Conservation (phyloP, 78 protist genomes). For the Isochrysis galbana region DNA sequence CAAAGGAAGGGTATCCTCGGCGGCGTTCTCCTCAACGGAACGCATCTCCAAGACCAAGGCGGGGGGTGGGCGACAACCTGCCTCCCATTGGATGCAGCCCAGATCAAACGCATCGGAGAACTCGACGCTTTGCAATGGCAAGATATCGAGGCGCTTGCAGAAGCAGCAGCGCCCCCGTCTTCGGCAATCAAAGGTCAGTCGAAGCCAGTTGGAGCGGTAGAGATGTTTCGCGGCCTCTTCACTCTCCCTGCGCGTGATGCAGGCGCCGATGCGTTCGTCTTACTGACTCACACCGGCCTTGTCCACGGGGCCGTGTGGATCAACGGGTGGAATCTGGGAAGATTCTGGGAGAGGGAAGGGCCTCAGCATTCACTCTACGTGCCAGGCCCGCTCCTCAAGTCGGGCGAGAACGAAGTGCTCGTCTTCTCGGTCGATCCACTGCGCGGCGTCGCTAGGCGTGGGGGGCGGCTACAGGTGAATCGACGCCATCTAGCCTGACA, state of each 20-base stretch:
- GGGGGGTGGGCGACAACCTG: neutral
- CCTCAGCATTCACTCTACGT: conserved; percentile 21
- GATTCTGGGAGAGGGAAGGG: neutral
- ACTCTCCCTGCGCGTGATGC: neutral
- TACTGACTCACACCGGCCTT: neutral
- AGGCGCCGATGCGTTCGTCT: neutral
- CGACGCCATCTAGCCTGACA: no score
- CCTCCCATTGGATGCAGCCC: neutral
- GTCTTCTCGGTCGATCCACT: neutral
- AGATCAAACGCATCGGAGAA: neutral
- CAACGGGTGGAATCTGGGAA: neutral
- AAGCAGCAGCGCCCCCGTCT: neutral
- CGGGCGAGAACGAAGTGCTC: neutral
- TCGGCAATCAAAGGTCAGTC: neutral
- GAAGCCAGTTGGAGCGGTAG: neutral
- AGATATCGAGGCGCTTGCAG: neutral
- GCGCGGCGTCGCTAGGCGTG: no score
- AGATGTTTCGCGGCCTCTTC: neutral
- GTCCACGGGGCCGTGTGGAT: neutral
- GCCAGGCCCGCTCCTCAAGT: neutral
- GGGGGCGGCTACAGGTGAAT: no score
- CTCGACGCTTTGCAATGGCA: neutral
- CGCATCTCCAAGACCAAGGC: neutral
- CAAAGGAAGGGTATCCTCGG: neutral
- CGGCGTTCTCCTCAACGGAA: neutral